These are phyloP conservation scores for Aspergillus amoenus DNA, from an alignment of 2,329 filamentous ascomycete species.

Conservation along the genomic window DNA sequence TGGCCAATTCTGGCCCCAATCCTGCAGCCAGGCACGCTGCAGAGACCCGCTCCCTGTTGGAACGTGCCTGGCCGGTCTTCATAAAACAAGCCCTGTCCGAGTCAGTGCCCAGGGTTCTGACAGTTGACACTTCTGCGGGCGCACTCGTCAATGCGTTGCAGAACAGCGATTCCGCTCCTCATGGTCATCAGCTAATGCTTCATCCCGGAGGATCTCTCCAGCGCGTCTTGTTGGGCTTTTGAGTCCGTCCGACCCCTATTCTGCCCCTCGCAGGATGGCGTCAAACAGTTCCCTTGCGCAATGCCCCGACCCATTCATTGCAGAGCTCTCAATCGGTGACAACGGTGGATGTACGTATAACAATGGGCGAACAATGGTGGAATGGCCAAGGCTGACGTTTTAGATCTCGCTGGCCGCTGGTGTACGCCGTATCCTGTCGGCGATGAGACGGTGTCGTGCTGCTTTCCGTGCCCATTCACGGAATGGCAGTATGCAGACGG, in stretches of 20 bases:
- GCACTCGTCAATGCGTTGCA: not conserved
- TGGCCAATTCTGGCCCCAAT: not conserved
- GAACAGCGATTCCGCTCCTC: not conserved
- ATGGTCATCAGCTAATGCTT: not conserved
- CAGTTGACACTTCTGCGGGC: no score
- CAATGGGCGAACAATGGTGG: no score
- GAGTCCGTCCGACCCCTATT: no score
- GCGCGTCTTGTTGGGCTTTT: not conserved
- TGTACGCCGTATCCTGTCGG: not conserved
- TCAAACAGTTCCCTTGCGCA: constrained; percentile 1
- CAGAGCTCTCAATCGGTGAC: not conserved
- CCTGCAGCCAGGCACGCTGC: not conserved
- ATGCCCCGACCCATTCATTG: constrained; percentile 7
- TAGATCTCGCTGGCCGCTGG: constrained; percentile 9
- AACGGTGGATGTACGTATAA: constrained; percentile 4
- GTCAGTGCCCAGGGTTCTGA: not conserved
- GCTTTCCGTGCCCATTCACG: constrained; percentile 10
- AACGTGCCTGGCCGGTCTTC: not conserved
- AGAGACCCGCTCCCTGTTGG: no score
- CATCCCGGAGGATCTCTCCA: not conserved
- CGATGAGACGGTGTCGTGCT: constrained; percentile 7
- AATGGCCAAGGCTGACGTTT: not conserved
- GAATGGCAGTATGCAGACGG: constrained; percentile 8
- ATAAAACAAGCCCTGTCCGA: not conserved
- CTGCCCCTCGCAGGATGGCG: not conserved